Conservation (phyloP, 352 stramenopile genomes). For the Phytophthora crassamura region DNA sequence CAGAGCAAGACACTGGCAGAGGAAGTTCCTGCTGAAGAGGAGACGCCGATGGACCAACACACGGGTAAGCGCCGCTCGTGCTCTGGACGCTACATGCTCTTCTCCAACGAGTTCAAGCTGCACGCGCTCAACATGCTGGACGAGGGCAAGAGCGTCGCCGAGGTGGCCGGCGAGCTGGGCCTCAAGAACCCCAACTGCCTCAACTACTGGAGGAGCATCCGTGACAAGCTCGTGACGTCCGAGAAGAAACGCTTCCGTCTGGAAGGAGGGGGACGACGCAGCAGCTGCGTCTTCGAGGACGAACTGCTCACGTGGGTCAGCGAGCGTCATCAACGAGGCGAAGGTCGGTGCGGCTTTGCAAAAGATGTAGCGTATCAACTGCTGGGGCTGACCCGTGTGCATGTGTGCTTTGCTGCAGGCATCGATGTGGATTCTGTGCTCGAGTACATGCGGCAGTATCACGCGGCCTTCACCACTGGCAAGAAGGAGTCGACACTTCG, state of each 20-base stretch:
- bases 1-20: conserved; percentile 8
- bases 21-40: not conserved
- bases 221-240: conserved; percentile 70
- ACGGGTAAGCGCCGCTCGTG: conserved; percentile 54
- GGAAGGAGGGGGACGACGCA: conserved; percentile 65
- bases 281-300: conserved; percentile 78
- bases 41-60: conserved; percentile 25
- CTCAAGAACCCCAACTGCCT: conserved; percentile 78
- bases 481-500: conserved; percentile 83
- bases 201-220: conserved; percentile 81
- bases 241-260: conserved; percentile 83
- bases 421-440: conserved; percentile 74
- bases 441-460: conserved; percentile 71
- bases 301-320: conserved; percentile 79
- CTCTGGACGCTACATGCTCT: conserved; percentile 66
- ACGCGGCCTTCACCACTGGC: conserved; percentile 73
- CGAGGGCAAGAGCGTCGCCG: conserved; percentile 63
- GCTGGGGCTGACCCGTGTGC: not conserved
- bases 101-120: conserved; percentile 86
- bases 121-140: conserved; percentile 74
- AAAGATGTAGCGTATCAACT: not conserved
- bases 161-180: conserved; percentile 69
- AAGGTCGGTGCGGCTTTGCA: conserved; percentile 32
- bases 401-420: conserved; percentile 29
- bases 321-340: conserved; percentile 65